Conservation (phyloP, 163 green algal genomes). For the Coccomyxa subellipsoidea region DNA sequence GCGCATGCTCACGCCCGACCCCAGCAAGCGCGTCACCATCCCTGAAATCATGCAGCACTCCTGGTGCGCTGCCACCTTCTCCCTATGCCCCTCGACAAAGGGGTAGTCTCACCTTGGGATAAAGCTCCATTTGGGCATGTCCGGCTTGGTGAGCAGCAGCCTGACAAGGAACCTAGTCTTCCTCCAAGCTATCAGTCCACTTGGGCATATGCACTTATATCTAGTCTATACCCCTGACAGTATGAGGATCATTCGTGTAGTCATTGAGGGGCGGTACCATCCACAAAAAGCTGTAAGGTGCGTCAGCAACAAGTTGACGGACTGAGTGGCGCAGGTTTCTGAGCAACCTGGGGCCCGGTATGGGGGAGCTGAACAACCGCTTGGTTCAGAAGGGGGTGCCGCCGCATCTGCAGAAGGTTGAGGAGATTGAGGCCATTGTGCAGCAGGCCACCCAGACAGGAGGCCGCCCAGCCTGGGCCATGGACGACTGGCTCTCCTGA, state of each 20-base stretch:
- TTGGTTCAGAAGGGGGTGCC: slow-evolving; percentile 24
- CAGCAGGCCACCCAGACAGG: slow-evolving; percentile 21
- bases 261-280: no score
- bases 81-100: neutral
- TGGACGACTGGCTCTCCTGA: slow-evolving; percentile 10
- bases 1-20: slow-evolving; percentile 82
- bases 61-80: slow-evolving; percentile 28
- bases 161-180: no score
- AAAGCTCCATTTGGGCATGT: no score
- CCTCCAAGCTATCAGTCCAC: no score
- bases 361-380: slow-evolving; percentile 26
- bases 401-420: slow-evolving; percentile 26
- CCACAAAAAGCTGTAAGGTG: no score
- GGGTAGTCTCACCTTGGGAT: no score
- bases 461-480: slow-evolving; percentile 3
- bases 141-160: no score
- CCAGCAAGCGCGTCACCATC: slow-evolving; percentile 69
- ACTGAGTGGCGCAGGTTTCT: slow-evolving; percentile 6
- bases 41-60: slow-evolving; percentile 55
- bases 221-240: no score
- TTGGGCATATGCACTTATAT: no score
- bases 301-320: neutral
- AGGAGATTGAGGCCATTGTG: slow-evolving; percentile 33
- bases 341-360: slow-evolving; percentile 23
- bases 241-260: no score